Evolutionary conservation across 208 protist genomes (phyloP).

Genomic region (Blechomonas ayalai): DNA sequence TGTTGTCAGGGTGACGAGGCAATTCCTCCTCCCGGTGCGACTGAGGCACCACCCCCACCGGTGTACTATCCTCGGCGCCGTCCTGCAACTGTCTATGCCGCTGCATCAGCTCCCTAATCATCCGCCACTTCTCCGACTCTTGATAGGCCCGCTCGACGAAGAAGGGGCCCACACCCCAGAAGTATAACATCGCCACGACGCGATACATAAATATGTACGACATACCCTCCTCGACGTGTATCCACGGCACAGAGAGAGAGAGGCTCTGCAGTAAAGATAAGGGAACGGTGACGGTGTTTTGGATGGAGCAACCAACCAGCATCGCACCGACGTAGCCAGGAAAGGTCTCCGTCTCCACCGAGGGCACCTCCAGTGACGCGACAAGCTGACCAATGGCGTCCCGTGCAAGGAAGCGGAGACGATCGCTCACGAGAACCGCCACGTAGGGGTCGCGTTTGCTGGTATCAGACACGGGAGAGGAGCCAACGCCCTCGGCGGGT

Average conservation of each 20-base stretch:
- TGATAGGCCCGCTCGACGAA: conserved; percentile 50
- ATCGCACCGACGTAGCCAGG: conserved; percentile 50
- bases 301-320: conserved; percentile 48
- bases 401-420: conserved; percentile 25
- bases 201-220: conserved; percentile 79
- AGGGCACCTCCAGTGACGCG: conserved; percentile 29
- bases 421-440: conserved; percentile 48
- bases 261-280: conserved; percentile 63
- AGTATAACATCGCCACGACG: conserved; percentile 33
- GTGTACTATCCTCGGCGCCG: conserved; percentile 49
- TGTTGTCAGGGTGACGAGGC: not conserved
- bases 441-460: conserved; percentile 28
- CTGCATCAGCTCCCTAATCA: conserved; percentile 47
- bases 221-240: conserved; percentile 32
- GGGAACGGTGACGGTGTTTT: conserved; percentile 73
- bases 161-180: conserved; percentile 44
- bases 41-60: conserved; percentile 27
- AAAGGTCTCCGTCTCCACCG: conserved; percentile 41
- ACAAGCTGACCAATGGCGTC: too few species aligned
- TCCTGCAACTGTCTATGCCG: conserved; percentile 29
- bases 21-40: not conserved
- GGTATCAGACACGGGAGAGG: too few species aligned
- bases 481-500: not conserved
- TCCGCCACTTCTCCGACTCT: conserved; percentile 29
- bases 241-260: conserved; percentile 38